phyloP scores from a whole-genome alignment of 768 basidiomycete species.

The Phaffia australis region DNA sequence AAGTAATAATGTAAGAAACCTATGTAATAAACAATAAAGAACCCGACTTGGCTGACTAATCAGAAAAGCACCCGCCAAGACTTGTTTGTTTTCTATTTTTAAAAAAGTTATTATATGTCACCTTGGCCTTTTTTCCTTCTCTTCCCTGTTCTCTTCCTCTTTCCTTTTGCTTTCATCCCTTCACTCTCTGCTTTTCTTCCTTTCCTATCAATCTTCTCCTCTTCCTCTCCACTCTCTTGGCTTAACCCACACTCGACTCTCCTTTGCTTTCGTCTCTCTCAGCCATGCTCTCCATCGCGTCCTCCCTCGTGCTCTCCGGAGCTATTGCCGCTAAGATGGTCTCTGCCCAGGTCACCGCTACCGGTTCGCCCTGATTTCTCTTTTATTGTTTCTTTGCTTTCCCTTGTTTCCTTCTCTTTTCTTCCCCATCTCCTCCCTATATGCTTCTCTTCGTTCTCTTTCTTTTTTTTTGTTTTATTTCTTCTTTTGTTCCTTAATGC shows the following conservation, averaged over 20 bases:
- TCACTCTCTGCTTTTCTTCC: not conserved
- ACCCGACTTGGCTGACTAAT: no score
- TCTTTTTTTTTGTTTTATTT: not conserved
- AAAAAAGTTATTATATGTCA: no score
- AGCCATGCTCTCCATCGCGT: not conserved
- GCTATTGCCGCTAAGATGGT: not conserved
- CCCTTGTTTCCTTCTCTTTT: no score
- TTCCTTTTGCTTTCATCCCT: not conserved
- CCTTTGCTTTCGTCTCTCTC: not conserved
- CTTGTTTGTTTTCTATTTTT: no score
- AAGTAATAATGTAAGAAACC: no score
- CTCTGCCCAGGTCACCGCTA: constrained; percentile 4
- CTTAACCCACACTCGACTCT: no score
- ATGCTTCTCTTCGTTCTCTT: no score
- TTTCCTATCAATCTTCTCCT: not conserved
- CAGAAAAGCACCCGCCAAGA: no score
- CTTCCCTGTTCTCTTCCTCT: not conserved
- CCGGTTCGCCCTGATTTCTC: not conserved
- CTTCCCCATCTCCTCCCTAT: no score
- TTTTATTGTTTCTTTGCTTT: not conserved
- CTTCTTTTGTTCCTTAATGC: not conserved
- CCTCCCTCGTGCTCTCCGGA: not conserved
- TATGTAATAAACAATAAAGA: no score
- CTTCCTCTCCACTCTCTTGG: no score
- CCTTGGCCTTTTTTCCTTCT: not conserved